phyloP scores from a whole-genome alignment of 768 basidiomycete genomes.

The Pulveroboletus sp. region DNA sequence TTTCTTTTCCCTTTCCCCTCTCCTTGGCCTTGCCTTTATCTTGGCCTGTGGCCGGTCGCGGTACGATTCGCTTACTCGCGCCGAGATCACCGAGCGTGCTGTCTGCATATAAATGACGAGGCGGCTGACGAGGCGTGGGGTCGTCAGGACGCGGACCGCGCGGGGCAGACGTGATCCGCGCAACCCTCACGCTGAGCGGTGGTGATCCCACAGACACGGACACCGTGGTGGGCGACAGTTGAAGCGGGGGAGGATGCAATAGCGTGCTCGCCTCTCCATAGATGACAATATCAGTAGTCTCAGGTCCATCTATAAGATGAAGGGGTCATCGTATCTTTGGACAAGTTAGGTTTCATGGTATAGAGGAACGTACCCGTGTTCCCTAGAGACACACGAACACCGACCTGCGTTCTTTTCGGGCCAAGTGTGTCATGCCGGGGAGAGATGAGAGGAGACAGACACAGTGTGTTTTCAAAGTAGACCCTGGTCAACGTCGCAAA shows the following conservation, averaged over 20 bases:
- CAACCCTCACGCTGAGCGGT: constrained; percentile 43
- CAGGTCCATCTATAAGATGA: constrained; percentile 50
- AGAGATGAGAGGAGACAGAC: constrained; percentile 37
- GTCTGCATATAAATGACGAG: constrained; percentile 27
- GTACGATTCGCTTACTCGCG: constrained; percentile 22
- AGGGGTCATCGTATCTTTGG: background rate
- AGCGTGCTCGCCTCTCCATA: constrained; percentile 35
- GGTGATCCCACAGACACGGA: constrained; percentile 23
- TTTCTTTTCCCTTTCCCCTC: constrained; percentile 11
- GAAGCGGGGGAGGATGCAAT: constrained; percentile 6
- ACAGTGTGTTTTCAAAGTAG: constrained; percentile 71
- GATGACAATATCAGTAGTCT: constrained; percentile 62
- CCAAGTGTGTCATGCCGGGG: constrained; percentile 20
- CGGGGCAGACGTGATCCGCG: constrained; percentile 47
- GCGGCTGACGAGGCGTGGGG: constrained; percentile 70
- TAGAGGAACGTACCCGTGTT: constrained; percentile 46
- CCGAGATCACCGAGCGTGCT: constrained; percentile 14
- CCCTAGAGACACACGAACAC: constrained; percentile 65
- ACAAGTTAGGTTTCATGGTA: background rate
- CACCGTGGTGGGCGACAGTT: constrained; percentile 7
- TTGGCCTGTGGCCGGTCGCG: background rate
- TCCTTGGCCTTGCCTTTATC: constrained; percentile 16
- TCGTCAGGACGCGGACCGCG: constrained; percentile 65
- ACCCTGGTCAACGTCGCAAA: constrained; percentile 53
- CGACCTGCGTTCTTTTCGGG: constrained; percentile 42